Percentiles rank a stretch among this genome's conserved stretches.
Conservation (phyloP, 306 rosid genomes). For the Vigna radiata region DNA sequence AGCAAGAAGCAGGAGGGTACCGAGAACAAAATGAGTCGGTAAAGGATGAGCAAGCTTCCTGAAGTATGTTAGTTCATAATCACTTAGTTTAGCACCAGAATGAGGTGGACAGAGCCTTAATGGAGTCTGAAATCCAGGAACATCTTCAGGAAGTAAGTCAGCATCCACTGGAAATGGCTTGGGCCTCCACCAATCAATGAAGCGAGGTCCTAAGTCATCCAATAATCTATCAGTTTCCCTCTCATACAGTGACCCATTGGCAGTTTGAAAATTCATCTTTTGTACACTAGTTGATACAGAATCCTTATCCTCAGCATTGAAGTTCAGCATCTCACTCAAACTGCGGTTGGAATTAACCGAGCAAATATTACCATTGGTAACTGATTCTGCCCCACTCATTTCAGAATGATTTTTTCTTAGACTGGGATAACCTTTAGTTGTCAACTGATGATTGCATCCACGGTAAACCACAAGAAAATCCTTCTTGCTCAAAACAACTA, state of each 20-base stretch:
- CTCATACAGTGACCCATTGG: conserved; percentile 66
- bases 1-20: conserved; percentile 53
- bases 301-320: conserved; percentile 38
- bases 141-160: conserved; percentile 78
- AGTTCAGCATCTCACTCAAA: conserved; percentile 38
- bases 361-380: conserved; percentile 33
- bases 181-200: conserved; percentile 92
- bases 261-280: conserved; percentile 44
- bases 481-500: conserved; percentile 82
- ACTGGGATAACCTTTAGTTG: conserved; percentile 39
- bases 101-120: conserved; percentile 70
- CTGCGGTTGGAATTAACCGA: conserved; percentile 33
- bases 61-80: conserved; percentile 67
- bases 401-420: conserved; percentile 35
- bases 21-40: conserved; percentile 94
- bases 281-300: conserved; percentile 34
- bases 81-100: conserved; percentile 60
- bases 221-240: conserved; percentile 83
- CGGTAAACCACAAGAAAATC: conserved; percentile 74
- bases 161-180: conserved; percentile 96
- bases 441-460: conserved; percentile 55
- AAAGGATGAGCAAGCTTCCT: conserved; percentile 73
- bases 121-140: conserved; percentile 77
- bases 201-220: conserved; percentile 90
- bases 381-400: conserved; percentile 43